A percentile compares a stretch with the other conserved stretches of the same genome.
Conservation (phyloP, 1,139 yeast genomes). For the Scheffersomyces insectosa region DNA sequence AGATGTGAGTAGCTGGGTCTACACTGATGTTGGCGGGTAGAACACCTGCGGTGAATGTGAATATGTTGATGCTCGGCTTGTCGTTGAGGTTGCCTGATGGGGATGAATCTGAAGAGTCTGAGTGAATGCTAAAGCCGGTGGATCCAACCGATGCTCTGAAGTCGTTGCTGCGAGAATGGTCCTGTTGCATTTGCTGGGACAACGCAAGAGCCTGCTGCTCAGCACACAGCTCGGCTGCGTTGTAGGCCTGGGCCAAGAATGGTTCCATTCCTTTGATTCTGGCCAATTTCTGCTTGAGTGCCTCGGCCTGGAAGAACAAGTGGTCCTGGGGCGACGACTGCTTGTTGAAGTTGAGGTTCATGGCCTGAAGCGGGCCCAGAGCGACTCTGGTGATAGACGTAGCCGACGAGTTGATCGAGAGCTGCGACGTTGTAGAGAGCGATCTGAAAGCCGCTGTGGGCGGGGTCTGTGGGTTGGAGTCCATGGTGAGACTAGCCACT, state of each 20-base stretch:
- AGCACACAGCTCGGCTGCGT: conserved; percentile 61
- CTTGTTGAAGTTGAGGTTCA: conserved; percentile 53
- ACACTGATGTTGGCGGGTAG: conserved; percentile 70
- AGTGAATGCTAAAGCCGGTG: conserved; percentile 24
- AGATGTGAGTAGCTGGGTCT: conserved; percentile 91
- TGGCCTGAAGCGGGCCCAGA: conserved; percentile 46
- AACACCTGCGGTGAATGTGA: conserved; percentile 74
- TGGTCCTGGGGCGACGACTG: conserved; percentile 71
- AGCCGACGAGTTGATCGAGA: conserved; percentile 28
- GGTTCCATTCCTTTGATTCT: conserved; percentile 72
- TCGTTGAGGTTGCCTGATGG: conserved; percentile 10
- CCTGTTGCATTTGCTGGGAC: conserved; percentile 33
- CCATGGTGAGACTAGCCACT: too few relatives aligned
- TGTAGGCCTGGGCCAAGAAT: conserved; percentile 58
- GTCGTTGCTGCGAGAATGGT: conserved; percentile 16
- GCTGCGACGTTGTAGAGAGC: conserved; percentile 35
- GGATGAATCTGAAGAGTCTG: conserved; percentile 20
- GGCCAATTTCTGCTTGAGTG: conserved; percentile 58
- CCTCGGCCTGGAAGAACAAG: conserved; percentile 68
- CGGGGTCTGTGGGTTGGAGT: too few relatives aligned
- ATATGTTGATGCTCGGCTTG: conserved; percentile 31
- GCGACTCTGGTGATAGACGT: conserved; percentile 38
- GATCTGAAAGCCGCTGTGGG: conserved; percentile 35
- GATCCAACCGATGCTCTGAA: conserved; percentile 31
- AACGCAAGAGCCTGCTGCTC: conserved; percentile 73